Percentiles rank a stretch among this genome's conserved stretches.
These are phyloP conservation scores for Rhodotorula toruloides DNA, from an alignment of 768 basidiomycete genomes.

Conservation along the genomic window DNA sequence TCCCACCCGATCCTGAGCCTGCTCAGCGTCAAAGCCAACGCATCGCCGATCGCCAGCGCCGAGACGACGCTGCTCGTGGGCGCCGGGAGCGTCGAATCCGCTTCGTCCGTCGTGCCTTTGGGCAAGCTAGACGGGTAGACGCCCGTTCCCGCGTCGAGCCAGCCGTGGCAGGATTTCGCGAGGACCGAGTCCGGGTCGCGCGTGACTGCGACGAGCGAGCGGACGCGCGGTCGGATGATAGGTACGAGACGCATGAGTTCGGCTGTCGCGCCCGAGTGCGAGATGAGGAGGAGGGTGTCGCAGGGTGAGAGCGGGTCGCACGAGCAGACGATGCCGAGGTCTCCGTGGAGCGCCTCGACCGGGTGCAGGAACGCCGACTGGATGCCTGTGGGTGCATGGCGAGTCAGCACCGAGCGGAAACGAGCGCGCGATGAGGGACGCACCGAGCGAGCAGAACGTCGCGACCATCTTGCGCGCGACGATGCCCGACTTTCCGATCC, in stretches of 20 bases:
- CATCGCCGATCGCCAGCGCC: slow-evolving; percentile 41
- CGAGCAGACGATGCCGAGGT: slow-evolving; percentile 41
- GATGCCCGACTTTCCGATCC: slow-evolving; percentile 43
- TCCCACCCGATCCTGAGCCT: slow-evolving; percentile 38
- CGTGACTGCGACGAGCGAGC: slow-evolving; percentile 39
- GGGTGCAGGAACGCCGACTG: slow-evolving; percentile 42
- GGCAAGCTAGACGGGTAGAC: slow-evolving; percentile 26
- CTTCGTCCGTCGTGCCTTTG: slow-evolving; percentile 39
- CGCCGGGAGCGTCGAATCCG: slow-evolving; percentile 41
- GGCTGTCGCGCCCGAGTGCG: slow-evolving; percentile 42
- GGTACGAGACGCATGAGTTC: slow-evolving; percentile 42
- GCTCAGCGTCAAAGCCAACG: slow-evolving; percentile 37
- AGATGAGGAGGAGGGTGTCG: slow-evolving; percentile 42
- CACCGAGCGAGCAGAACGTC: slow-evolving; percentile 42
- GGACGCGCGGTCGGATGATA: slow-evolving; percentile 33
- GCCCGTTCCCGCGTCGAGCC: slow-evolving; percentile 40
- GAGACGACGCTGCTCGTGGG: slow-evolving; percentile 41
- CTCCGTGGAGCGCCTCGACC: slow-evolving; percentile 43
- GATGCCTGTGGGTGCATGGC: slow-evolving; percentile 30
- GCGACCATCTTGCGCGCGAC: slow-evolving; percentile 41
- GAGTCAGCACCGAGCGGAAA: background rate
- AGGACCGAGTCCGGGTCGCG: slow-evolving; percentile 38
- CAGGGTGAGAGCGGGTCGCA: slow-evolving; percentile 29
- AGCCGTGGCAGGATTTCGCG: slow-evolving; percentile 33
- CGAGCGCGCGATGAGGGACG: background rate